Percentiles rank a stretch among this genome's conserved stretches.
Conservation (phyloP, 208 protist species). For the Leishmania tarentolae region DNA sequence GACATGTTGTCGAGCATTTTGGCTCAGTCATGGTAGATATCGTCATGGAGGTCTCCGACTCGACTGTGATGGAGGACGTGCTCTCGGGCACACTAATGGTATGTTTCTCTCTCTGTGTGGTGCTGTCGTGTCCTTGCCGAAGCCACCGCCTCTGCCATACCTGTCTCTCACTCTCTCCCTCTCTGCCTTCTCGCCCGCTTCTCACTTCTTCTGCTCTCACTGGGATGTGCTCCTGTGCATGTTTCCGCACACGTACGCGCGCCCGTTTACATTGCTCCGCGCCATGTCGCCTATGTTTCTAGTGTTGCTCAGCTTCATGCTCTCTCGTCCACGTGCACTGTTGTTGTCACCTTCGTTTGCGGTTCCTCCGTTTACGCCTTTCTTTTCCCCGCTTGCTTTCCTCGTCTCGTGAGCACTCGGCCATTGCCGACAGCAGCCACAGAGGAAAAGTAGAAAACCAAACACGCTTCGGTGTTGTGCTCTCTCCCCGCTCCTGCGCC, state of each 20-base stretch:
- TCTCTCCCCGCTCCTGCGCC: constrained; percentile 7
- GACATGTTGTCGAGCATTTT: not conserved
- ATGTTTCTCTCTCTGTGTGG: not conserved
- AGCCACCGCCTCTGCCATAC: not conserved
- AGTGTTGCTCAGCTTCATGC: not conserved
- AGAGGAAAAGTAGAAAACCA: not conserved
- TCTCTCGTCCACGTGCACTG: not conserved
- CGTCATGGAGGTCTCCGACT: not conserved
- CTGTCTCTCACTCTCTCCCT: not conserved
- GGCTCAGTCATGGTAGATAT: not conserved
- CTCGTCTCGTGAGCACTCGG: not conserved
- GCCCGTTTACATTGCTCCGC: not conserved
- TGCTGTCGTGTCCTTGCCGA: not conserved
- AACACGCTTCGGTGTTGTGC: constrained; percentile 21
- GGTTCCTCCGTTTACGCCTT: not conserved
- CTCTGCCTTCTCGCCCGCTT: not conserved
- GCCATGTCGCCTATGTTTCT: not conserved
- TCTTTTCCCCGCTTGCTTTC: not conserved
- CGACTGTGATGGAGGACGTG: not conserved
- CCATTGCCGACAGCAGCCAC: not conserved
- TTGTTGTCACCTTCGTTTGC: not conserved
- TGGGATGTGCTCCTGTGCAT: not conserved
- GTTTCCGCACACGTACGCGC: not conserved
- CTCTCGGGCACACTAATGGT: not conserved
- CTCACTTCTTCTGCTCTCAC: not conserved